phyloP scores from a whole-genome alignment of 257 asterid genomes.

The Primulina eburnea region DNA sequence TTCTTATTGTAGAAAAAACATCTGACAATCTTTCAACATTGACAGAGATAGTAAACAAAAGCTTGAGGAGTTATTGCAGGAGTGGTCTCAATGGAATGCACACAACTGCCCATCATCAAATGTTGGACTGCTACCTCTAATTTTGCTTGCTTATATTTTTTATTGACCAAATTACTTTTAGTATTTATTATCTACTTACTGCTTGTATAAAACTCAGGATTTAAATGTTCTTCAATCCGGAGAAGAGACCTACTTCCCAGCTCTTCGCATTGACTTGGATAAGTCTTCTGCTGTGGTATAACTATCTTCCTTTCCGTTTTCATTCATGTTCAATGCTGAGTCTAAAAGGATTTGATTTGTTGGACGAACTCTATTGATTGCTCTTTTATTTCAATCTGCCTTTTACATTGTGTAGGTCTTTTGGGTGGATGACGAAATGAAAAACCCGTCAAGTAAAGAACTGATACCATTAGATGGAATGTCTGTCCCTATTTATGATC shows the following conservation, averaged over 20 bases:
- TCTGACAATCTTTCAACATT: slow-evolving; percentile 16
- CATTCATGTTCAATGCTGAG: slow-evolving; percentile 9
- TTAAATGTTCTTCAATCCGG: slow-evolving; percentile 69
- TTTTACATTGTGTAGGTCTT: slow-evolving; percentile 56
- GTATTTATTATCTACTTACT: slow-evolving; percentile 11
- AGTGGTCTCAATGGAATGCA: slow-evolving; percentile 94
- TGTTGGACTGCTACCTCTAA: slow-evolving; percentile 40
- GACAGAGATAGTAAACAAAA: slow-evolving; percentile 82
- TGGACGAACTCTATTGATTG: background rate
- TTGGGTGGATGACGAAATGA: slow-evolving; percentile 73
- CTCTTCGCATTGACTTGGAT: slow-evolving; percentile 74
- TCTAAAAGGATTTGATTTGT: background rate
- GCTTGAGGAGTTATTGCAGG: slow-evolving; percentile 79
- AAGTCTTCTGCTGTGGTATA: slow-evolving; percentile 84
- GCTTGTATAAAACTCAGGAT: slow-evolving; percentile 48
- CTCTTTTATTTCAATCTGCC: slow-evolving; percentile 13
- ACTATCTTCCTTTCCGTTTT: slow-evolving; percentile 20
- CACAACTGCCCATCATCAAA: slow-evolving; percentile 52
- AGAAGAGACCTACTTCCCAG: slow-evolving; percentile 88
- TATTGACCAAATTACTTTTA: slow-evolving; percentile 17
- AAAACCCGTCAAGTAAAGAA: slow-evolving; percentile 41
- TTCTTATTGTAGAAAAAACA: slow-evolving; percentile 1
- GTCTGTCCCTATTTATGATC: slow-evolving; percentile 85
- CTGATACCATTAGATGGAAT: slow-evolving; percentile 60
- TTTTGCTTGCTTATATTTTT: slow-evolving; percentile 10